Percentiles rank a stretch among this genome's conserved stretches.
Evolutionary conservation across 1,284 basidiomycete species (phyloP).

Genomic region (Agaricales sp.): DNA sequence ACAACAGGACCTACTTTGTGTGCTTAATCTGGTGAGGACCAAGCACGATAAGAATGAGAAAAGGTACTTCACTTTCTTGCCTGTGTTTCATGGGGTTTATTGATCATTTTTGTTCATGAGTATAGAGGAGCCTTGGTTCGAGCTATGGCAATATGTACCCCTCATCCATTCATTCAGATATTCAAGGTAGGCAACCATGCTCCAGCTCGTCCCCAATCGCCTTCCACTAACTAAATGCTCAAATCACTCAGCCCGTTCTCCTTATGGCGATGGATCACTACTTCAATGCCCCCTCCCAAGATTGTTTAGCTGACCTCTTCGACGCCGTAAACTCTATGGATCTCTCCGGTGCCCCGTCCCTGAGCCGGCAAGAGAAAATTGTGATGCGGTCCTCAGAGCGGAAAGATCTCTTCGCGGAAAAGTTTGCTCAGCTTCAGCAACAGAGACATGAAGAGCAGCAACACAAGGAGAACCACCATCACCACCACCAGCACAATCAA

Average conservation of each 20-base stretch:
- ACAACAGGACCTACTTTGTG: conserved; percentile 50
- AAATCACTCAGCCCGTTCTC: conserved; percentile 64
- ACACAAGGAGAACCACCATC: conserved; percentile 14
- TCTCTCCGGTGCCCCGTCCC: conserved; percentile 65
- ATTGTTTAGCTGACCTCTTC: conserved; percentile 81
- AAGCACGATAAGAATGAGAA: conserved; percentile 86
- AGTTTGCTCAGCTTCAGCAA: conserved; percentile 36
- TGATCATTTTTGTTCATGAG: conserved; percentile 10
- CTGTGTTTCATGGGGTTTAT: conserved; percentile 1
- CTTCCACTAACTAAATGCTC: neutral
- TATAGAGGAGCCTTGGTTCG: conserved; percentile 88
- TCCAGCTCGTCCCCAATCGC: conserved; percentile 13
- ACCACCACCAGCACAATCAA: no score
- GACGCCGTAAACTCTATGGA: conserved; percentile 92
- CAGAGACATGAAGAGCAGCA: conserved; percentile 12
- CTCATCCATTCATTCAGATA: conserved; percentile 93
- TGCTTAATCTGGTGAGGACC: conserved; percentile 91
- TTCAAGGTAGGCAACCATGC: conserved; percentile 88
- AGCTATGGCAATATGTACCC: conserved; percentile 92
- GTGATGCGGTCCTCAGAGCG: conserved; percentile 86
- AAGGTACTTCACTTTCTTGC: conserved; percentile 41
- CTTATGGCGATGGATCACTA: conserved; percentile 95
- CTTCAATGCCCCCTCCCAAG: conserved; percentile 79
- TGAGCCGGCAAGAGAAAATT: conserved; percentile 78
- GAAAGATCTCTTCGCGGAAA: conserved; percentile 87